Evolutionary conservation across 805 yeast genomes (phyloP).

Genomic region (Suhomyces canberraensis): DNA sequence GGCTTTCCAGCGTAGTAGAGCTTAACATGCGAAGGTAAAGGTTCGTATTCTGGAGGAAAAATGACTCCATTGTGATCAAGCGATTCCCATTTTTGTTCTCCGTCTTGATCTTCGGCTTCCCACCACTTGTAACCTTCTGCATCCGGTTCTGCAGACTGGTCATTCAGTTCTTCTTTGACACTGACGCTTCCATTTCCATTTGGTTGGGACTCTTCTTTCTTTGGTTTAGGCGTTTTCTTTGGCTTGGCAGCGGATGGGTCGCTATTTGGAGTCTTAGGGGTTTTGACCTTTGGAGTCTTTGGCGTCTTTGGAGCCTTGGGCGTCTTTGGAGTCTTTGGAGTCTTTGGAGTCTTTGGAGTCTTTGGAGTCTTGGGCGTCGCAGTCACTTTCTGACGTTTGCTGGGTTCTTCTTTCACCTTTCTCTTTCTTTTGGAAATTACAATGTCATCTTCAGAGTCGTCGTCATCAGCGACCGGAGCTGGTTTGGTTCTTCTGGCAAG

Average conservation of each 20-base stretch:
- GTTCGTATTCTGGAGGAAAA: slow-evolving; percentile 90
- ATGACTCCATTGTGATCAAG: slow-evolving; percentile 87
- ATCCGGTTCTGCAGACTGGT: slow-evolving; percentile 12
- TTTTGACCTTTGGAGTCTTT: slow-evolving; percentile 10
- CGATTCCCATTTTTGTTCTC: slow-evolving; percentile 79
- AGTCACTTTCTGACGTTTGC: too few species aligned
- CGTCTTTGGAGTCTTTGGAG: slow-evolving; percentile 10
- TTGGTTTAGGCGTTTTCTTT: slow-evolving; percentile 8
- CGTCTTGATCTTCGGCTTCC: slow-evolving; percentile 81
- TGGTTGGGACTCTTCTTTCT: slow-evolving; percentile 15
- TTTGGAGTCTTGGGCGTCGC: slow-evolving; percentile 3
- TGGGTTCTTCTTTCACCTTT: neutral
- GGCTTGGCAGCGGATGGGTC: slow-evolving; percentile 3
- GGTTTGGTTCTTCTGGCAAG: slow-evolving; percentile 2
- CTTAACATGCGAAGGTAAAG: slow-evolving; percentile 75
- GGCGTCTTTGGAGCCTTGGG: slow-evolving; percentile 4
- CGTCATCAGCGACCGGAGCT: neutral
- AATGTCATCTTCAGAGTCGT: slow-evolving; percentile 16
- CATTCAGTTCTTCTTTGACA: slow-evolving; percentile 2
- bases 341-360: slow-evolving; percentile 9
- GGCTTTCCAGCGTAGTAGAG: slow-evolving; percentile 74
- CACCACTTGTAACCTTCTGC: slow-evolving; percentile 44
- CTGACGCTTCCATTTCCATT: too few species aligned
- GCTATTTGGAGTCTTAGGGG: neutral
- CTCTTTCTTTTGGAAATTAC: slow-evolving; percentile 14